These are phyloP conservation scores for Hypoxylon sp. DNA, from an alignment of 2,329 filamentous ascomycete species.

Conservation along the genomic window DNA sequence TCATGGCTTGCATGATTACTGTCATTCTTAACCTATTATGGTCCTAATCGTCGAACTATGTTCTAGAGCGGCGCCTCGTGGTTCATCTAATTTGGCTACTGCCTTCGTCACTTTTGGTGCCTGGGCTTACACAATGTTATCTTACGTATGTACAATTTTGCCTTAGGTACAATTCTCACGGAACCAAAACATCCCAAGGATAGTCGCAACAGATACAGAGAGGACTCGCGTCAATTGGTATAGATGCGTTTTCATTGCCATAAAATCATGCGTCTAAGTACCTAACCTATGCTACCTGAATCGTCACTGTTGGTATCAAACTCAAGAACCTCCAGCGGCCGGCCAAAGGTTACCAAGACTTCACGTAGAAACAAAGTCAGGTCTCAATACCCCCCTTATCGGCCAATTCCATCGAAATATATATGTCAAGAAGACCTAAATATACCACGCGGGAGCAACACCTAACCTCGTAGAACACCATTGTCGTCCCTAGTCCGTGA, in stretches of 20 bases:
- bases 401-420: constrained; percentile 31
- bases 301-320: constrained; percentile 37
- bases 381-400: constrained; percentile 19
- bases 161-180: neutral
- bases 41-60: neutral
- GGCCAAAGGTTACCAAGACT: constrained; percentile 23
- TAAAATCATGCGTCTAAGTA: constrained; percentile 46
- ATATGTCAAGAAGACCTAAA: constrained; percentile 25
- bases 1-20: neutral
- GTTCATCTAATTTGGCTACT: neutral
- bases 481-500: constrained; percentile 38
- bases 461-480: constrained; percentile 43
- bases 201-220: neutral
- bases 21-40: neutral
- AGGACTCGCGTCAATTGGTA: constrained; percentile 28
- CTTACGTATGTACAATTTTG: neutral
- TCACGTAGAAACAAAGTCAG: constrained; percentile 28
- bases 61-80: neutral
- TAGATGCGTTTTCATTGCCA: constrained; percentile 45
- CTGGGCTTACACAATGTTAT: neutral
- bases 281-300: constrained; percentile 43
- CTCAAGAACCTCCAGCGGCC: constrained; percentile 19
- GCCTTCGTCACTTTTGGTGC: neutral
- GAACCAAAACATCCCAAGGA: neutral
- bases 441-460: constrained; percentile 25